Evolutionary conservation across 1,139 yeast genomes (phyloP), one percentile per base, ranked within the genome.

Genomic region (Candida pseudoviswanathii): DNA sequence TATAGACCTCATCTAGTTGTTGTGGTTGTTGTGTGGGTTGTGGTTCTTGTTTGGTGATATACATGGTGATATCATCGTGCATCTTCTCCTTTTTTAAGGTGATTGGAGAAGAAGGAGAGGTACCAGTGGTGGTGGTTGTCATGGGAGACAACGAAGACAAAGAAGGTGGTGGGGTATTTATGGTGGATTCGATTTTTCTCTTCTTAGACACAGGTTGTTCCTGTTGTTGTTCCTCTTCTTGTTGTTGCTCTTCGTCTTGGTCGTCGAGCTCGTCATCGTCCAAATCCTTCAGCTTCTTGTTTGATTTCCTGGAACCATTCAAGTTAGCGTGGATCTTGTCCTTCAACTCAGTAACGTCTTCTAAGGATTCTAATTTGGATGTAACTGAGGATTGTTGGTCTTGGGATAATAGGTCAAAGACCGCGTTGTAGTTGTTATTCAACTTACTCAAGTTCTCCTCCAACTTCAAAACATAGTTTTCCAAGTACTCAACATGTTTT

Each of bases 401-500:
- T 9, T 55, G 43, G n/a, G 53, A 34, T 40, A 64, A 49, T 45
- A 58, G 46, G 41, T 47, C 37, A 40, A 53, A 49, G 21, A 58
- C 60, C 10, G 51, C 43, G 41, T 60, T 60, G 39, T 63, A 66
- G 57, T 70, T 69, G 11, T 56, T 50, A 34, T 63, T 59, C 55
- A 69, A 57, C 30, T 52, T 55, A 5, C 55, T 51, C 52, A 71
- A 56, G 61, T 74, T 75, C 40, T 58, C 59, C 57, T 81, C 86
- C 58, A 84, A 67, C 47, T 73, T 71, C 40, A 71, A 64, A 38
- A 83, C 85, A 57, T 83, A 82, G 31, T 76, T 68, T 71, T 94
- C 98, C 59, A 94, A 78, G 57, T 84, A 85, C 67, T 91, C 96
- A 53, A 94, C 87, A 66, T 92, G 96, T 65, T 85, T 84, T 64